Percentiles rank a stretch among this genome's conserved stretches.
These are phyloP conservation scores for Phaffomyces opuntiae DNA, from an alignment of 805 yeast species.

Conservation along the genomic window DNA sequence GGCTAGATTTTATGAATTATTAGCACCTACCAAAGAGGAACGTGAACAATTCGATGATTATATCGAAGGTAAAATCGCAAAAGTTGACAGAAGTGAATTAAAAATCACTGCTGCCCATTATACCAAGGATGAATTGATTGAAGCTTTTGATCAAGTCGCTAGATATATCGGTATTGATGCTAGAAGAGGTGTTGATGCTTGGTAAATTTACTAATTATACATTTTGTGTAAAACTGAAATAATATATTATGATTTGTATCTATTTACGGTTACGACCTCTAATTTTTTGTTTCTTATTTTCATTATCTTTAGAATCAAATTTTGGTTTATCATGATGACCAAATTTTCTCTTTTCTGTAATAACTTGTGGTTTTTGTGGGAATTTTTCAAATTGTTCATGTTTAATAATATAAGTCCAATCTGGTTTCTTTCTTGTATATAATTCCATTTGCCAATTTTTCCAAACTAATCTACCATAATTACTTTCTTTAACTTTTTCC, in stretches of 20 bases:
- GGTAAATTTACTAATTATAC: constrained; percentile 17
- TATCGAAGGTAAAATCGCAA: constrained; percentile 41
- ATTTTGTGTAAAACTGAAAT: no score
- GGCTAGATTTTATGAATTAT: constrained; percentile 67
- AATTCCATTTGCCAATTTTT: constrained; percentile 89
- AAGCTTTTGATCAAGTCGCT: constrained; percentile 56
- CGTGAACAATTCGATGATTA: constrained; percentile 44
- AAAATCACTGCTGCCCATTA: constrained; percentile 24
- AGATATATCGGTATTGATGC: constrained; percentile 57
- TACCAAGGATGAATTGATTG: constrained; percentile 43
- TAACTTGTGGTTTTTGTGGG: constrained; percentile 29
- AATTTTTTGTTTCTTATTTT: constrained; percentile 19
- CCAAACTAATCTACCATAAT: constrained; percentile 90
- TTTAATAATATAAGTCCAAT: constrained; percentile 70
- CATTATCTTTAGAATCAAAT: constrained; percentile 1
- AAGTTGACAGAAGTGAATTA: constrained; percentile 27
- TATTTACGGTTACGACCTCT: constrained; percentile 24
- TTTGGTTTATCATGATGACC: constrained; percentile 7
- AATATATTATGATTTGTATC: background rate
- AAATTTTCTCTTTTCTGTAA: constrained; percentile 2
- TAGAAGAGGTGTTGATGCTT: constrained; percentile 45
- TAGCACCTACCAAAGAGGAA: constrained; percentile 57
- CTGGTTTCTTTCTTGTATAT: constrained; percentile 63
- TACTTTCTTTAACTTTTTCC: constrained; percentile 71
- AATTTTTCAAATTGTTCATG: constrained; percentile 39